phyloP scores from a whole-genome alignment of 768 basidiomycete species.

The Rubroboletus satanas region DNA sequence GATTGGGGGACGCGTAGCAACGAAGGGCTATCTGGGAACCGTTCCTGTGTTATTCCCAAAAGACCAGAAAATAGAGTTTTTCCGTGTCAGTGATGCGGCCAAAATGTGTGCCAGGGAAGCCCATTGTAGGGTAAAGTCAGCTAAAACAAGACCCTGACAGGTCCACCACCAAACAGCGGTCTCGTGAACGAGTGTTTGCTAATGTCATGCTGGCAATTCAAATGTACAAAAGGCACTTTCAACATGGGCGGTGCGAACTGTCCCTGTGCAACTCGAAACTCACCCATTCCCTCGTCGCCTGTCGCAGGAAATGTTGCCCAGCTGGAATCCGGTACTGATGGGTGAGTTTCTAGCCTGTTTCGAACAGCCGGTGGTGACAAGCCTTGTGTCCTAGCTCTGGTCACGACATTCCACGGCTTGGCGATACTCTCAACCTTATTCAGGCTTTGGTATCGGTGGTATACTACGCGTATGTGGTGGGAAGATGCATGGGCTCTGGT shows the following conservation, averaged over 20 bases:
- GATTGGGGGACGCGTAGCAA: background rate
- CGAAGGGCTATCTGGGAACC: background rate
- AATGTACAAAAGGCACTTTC: background rate
- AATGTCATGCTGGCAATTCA: background rate
- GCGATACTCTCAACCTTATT: constrained; percentile 1
- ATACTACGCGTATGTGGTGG: background rate
- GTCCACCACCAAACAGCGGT: background rate
- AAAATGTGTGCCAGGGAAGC: background rate
- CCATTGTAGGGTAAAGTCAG: background rate
- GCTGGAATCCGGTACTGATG: background rate
- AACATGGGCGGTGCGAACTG: background rate
- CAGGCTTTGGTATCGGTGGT: constrained; percentile 1
- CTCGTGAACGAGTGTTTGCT: background rate
- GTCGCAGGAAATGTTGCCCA: background rate
- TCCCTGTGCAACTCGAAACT: background rate
- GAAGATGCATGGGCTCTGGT: constrained; percentile 1
- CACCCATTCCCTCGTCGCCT: background rate
- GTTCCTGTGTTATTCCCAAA: background rate
- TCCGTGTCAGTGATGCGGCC: background rate
- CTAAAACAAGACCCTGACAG: background rate
- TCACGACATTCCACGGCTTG: background rate
- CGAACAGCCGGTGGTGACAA: background rate
- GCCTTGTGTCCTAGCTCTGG: background rate
- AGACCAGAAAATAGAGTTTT: background rate
- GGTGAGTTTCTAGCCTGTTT: background rate